A percentile compares a stretch with the other conserved stretches of the same genome.
These are phyloP conservation scores for Trypanosoma vivax DNA, from an alignment of 208 protist genomes.

Conservation along the genomic window DNA sequence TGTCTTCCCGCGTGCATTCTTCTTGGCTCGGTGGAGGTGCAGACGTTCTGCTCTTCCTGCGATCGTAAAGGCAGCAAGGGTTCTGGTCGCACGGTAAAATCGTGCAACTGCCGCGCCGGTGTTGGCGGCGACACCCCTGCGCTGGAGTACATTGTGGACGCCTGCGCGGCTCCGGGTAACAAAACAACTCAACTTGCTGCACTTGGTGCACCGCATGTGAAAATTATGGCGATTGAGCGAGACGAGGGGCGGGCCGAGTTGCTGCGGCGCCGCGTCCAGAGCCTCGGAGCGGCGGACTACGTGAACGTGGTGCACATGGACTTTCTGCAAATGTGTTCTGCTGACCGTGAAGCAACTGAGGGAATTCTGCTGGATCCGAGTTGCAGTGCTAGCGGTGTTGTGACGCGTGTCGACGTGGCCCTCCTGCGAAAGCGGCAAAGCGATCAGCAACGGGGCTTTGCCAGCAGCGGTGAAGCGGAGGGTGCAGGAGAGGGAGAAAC, in stretches of 20 bases:
- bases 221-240: conserved; percentile 85
- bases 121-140: conserved; percentile 11
- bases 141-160: conserved; percentile 84
- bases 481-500: conserved; percentile 2
- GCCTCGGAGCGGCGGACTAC: conserved; percentile 56
- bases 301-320: conserved; percentile 82
- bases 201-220: conserved; percentile 43
- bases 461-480: neutral
- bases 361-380: conserved; percentile 89
- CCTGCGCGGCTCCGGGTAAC: conserved; percentile 89
- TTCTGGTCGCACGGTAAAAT: too few species aligned
- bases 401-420: conserved; percentile 78
- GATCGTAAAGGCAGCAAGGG: too few species aligned
- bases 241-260: conserved; percentile 65
- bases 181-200: conserved; percentile 89
- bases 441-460: neutral
- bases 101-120: neutral
- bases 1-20: conserved; percentile 87
- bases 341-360: conserved; percentile 64
- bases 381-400: conserved; percentile 87
- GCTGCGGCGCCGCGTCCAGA: conserved; percentile 56
- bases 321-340: conserved; percentile 76
- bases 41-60: conserved; percentile 7
- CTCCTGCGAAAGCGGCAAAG: conserved; percentile 33
- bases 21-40: conserved; percentile 53